phyloP scores from a whole-genome alignment of 2,329 filamentous ascomycete species.

The Ophiosphaerella narmari region DNA sequence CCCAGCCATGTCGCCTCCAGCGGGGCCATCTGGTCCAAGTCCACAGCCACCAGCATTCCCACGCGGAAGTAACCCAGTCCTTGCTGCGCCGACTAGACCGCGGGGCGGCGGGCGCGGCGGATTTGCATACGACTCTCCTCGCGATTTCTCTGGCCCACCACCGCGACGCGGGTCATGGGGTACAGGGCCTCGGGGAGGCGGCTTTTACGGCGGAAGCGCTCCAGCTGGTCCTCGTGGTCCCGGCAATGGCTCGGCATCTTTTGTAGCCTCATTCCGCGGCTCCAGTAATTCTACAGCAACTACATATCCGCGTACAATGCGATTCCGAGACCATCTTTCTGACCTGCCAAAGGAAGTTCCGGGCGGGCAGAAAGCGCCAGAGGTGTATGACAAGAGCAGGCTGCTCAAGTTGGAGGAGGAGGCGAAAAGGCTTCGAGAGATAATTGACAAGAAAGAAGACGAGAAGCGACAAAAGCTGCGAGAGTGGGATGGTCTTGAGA shows the following conservation, averaged over 20 bases:
- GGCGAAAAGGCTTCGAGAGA: slow-evolving; percentile 49
- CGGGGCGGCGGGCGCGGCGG: slow-evolving; percentile 48
- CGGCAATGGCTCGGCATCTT: slow-evolving; percentile 30
- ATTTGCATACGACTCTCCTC: slow-evolving; percentile 45
- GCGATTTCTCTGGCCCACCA: slow-evolving; percentile 39
- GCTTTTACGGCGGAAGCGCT: slow-evolving; percentile 30
- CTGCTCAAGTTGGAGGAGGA: slow-evolving; percentile 54
- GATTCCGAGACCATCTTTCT: slow-evolving; percentile 50
- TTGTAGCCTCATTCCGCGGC: slow-evolving; percentile 47
- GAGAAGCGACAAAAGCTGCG: slow-evolving; percentile 49
- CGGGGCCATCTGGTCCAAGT: slow-evolving; percentile 40
- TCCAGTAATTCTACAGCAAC: slow-evolving; percentile 50
- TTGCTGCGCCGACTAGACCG: slow-evolving; percentile 48
- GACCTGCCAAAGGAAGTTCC: slow-evolving; percentile 52
- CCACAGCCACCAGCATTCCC: slow-evolving; percentile 42
- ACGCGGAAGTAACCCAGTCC: slow-evolving; percentile 41
- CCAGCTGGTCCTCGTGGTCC: slow-evolving; percentile 43
- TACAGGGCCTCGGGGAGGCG: slow-evolving; percentile 36
- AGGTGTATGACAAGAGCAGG: slow-evolving; percentile 50
- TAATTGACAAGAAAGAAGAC: slow-evolving; percentile 54
- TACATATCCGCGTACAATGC: slow-evolving; percentile 54
- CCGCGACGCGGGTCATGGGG: slow-evolving; percentile 45
- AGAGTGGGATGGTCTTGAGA: slow-evolving; percentile 53
- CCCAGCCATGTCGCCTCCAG: slow-evolving; percentile 47
- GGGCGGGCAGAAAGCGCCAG: slow-evolving; percentile 51